A percentile compares a stretch with the other conserved stretches of the same genome.
Conservation (phyloP, 345 rosid genomes). For the Eucalyptus virginea region DNA sequence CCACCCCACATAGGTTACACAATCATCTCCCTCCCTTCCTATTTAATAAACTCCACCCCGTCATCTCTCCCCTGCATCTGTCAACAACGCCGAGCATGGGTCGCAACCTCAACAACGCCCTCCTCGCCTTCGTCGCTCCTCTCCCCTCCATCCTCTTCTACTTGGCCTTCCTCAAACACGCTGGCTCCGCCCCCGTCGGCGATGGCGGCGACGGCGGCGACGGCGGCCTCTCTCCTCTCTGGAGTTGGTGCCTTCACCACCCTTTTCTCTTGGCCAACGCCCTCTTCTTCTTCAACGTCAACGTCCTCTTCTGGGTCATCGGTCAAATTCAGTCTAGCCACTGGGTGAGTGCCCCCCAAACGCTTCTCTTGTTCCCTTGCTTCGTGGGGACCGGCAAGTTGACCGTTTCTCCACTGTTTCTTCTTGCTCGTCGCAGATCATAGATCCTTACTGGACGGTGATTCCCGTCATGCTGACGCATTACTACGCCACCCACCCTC, state of each 20-base stretch:
- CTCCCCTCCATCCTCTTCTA: slow-evolving; percentile 68
- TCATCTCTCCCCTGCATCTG: neutral
- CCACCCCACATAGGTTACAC: neutral
- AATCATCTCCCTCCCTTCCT: neutral
- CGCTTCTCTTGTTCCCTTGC: neutral
- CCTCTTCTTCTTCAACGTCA: slow-evolving; percentile 90
- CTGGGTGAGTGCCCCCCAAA: slow-evolving; percentile 46
- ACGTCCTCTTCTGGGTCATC: slow-evolving; percentile 83
- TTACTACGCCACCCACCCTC: slow-evolving; percentile 68
- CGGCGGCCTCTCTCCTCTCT: slow-evolving; percentile 7
- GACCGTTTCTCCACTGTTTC: neutral
- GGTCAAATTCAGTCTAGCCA: slow-evolving; percentile 65
- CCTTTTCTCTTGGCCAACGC: slow-evolving; percentile 71
- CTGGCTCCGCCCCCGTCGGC: neutral
- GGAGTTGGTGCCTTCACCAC: slow-evolving; percentile 69
- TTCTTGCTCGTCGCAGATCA: slow-evolving; percentile 41
- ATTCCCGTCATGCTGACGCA: slow-evolving; percentile 76
- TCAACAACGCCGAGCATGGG: neutral
- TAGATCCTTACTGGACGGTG: slow-evolving; percentile 91
- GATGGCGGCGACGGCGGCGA: neutral
- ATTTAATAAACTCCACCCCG: neutral
- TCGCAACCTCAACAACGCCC: slow-evolving; percentile 39
- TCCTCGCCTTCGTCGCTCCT: slow-evolving; percentile 58
- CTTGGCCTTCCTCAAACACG: slow-evolving; percentile 39
- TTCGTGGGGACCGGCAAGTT: neutral